Evolutionary conservation across 1,284 basidiomycete genomes (phyloP).

Genomic region (Testicularia cyperi): DNA sequence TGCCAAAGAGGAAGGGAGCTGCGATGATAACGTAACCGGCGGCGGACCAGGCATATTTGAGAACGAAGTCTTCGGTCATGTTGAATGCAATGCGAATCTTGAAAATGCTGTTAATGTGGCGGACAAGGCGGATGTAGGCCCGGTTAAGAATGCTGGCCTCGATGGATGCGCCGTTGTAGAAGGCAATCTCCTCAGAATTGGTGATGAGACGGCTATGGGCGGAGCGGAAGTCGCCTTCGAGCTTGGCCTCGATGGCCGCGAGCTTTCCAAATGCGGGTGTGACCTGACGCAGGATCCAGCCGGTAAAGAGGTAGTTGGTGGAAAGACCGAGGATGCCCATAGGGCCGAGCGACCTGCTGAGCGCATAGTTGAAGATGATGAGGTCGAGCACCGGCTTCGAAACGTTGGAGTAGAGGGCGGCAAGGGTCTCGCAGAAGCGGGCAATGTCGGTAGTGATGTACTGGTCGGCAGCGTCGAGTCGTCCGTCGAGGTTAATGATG

Average conservation of each 20-base stretch:
- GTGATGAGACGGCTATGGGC: conserved; percentile 84
- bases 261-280: conserved; percentile 92
- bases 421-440: conserved; percentile 82
- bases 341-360: conserved; percentile 79
- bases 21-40: conserved; percentile 59
- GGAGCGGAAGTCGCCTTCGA: conserved; percentile 82
- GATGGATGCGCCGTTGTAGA: conserved; percentile 84
- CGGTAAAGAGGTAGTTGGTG: conserved; percentile 82
- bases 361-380: conserved; percentile 87
- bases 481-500: conserved; percentile 55
- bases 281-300: conserved; percentile 75
- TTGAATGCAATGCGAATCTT: conserved; percentile 66
- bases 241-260: conserved; percentile 80
- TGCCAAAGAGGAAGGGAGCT: conserved; percentile 51
- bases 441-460: conserved; percentile 92
- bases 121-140: conserved; percentile 78
- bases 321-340: conserved; percentile 75
- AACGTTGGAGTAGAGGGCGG: conserved; percentile 73
- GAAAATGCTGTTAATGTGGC: conserved; percentile 88
- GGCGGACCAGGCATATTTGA: conserved; percentile 60
- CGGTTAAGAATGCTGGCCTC: conserved; percentile 80
- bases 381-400: conserved; percentile 85
- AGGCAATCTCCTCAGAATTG: conserved; percentile 92
- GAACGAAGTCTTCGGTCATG: conserved; percentile 59
- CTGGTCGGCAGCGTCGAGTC: conserved; percentile 58